Conservation (phyloP, 176 grass and related monocot genomes). For the Triticum urartu region DNA sequence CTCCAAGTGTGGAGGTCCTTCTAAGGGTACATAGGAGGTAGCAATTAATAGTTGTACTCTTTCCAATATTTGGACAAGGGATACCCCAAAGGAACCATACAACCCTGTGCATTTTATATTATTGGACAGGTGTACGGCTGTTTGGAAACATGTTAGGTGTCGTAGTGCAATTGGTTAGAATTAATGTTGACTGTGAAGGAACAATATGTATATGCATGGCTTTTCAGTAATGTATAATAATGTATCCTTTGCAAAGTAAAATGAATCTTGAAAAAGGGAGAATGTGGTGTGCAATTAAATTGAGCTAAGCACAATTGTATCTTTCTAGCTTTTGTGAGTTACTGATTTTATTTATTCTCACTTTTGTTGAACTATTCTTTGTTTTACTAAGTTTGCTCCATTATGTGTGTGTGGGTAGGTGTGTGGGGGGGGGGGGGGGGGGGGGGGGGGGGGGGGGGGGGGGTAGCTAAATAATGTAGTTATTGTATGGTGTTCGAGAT, state of each 20-base stretch:
- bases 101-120: constrained; percentile 34
- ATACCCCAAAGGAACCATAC: constrained; percentile 44
- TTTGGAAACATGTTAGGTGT: constrained; percentile 35
- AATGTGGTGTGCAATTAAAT: not conserved
- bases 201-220: constrained; percentile 19
- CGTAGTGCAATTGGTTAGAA: constrained; percentile 33
- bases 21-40: constrained; percentile 26
- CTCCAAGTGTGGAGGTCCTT: constrained; percentile 27
- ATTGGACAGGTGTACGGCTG: constrained; percentile 2
- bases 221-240: not conserved
- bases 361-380: not conserved
- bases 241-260: not conserved
- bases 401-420: not conserved
- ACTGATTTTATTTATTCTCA: not conserved
- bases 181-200: constrained; percentile 19
- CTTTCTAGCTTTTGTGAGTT: not conserved
- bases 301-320: not conserved
- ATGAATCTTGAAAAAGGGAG: not conserved
- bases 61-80: constrained; percentile 27
- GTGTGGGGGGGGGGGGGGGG: fast-evolving
- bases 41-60: not conserved
- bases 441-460: no score
- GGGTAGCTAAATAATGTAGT: not conserved
- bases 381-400: no score
- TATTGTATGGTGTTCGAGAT: not conserved